Evolutionary conservation across 345 rosid genomes (phyloP).

Genomic region (Aethionema arabicum): DNA sequence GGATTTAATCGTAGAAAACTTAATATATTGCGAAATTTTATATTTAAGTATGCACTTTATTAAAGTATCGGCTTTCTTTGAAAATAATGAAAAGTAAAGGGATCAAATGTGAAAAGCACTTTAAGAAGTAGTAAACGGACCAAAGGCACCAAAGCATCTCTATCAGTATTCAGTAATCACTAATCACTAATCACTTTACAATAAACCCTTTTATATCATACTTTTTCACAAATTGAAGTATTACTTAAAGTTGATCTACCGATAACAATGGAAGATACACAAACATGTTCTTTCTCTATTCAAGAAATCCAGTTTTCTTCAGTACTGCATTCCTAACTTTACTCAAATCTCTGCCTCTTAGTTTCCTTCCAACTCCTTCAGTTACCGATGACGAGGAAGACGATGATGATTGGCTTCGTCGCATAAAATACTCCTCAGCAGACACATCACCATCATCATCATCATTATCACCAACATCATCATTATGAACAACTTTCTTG

Average conservation of each 20-base stretch:
- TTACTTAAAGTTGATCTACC: not conserved
- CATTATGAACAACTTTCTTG: slow-evolving; percentile 26
- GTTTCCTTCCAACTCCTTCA: slow-evolving; percentile 83
- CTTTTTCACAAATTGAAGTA: slow-evolving; percentile 11
- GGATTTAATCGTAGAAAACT: too few relatives aligned
- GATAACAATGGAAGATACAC: not conserved
- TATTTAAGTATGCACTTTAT: too few relatives aligned
- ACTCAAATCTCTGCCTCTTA: slow-evolving; percentile 84
- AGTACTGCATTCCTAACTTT: slow-evolving; percentile 73
- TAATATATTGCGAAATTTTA: too few relatives aligned
- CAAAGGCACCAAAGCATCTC: too few relatives aligned
- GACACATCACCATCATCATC: slow-evolving; percentile 51
- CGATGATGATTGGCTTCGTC: slow-evolving; percentile 58
- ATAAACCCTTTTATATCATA: too few relatives aligned
- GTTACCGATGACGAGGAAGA: slow-evolving; percentile 67
- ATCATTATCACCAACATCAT: slow-evolving; percentile 21
- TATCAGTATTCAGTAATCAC: too few relatives aligned
- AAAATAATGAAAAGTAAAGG: too few relatives aligned
- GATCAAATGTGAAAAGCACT: too few relatives aligned
- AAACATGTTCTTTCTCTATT: slow-evolving; percentile 28
- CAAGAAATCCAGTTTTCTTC: slow-evolving; percentile 84
- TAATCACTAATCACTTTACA: too few relatives aligned
- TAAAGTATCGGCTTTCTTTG: too few relatives aligned
- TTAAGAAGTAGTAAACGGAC: too few relatives aligned
- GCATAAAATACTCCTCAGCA: slow-evolving; percentile 68